Conservation (phyloP, 495 filamentous ascomycete genomes). For the Letharia lupina region DNA sequence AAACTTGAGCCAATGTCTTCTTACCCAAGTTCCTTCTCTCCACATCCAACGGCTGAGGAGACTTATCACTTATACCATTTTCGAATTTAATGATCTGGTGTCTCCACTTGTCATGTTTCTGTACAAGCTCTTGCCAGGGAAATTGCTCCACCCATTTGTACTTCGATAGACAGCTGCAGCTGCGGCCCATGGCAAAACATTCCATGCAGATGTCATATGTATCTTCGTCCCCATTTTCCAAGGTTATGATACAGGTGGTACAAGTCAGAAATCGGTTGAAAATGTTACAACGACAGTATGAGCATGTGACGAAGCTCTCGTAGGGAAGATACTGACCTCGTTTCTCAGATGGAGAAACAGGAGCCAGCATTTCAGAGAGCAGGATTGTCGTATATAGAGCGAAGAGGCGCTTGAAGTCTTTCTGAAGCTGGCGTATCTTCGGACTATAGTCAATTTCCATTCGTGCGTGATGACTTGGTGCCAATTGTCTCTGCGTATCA, state of each 20-base stretch:
- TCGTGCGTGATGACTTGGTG: constrained; percentile 27
- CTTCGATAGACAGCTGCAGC: constrained; percentile 75
- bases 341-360: constrained; percentile 49
- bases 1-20: constrained; percentile 79
- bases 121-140: constrained; percentile 64
- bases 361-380: constrained; percentile 73
- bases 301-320: constrained; percentile 86
- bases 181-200: constrained; percentile 88
- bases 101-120: constrained; percentile 77
- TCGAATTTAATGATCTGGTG: constrained; percentile 61
- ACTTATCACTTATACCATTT: constrained; percentile 49
- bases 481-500: constrained; percentile 37
- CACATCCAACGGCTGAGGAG: constrained; percentile 54
- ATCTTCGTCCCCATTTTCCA: constrained; percentile 55
- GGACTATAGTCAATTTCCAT: constrained; percentile 30
- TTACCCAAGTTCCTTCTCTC: constrained; percentile 54
- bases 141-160: constrained; percentile 92
- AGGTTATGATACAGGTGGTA: constrained; percentile 55
- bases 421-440: constrained; percentile 56
- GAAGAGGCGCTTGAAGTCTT: constrained; percentile 75
- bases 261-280: constrained; percentile 97
- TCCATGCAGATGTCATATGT: constrained; percentile 96
- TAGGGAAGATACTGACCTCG: constrained; percentile 63
- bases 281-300: constrained; percentile 91
- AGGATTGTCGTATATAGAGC: constrained; percentile 66